A percentile compares a stretch with the other conserved stretches of the same genome.
Conservation (phyloP, 2,329 filamentous ascomycete species). For the Ophiocordyceps sinensis region DNA sequence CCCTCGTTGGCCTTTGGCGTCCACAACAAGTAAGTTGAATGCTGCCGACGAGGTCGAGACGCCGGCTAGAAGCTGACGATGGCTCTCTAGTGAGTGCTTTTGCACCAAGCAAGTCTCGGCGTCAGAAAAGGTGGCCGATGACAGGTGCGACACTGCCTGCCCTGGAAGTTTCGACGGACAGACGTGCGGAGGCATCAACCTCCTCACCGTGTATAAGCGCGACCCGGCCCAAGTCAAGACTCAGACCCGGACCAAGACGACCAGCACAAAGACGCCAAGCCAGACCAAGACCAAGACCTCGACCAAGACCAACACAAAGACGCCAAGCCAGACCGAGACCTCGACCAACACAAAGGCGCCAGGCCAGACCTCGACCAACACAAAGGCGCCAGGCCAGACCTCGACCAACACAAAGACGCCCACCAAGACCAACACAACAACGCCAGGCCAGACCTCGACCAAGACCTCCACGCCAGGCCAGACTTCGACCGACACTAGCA, state of each 20-base stretch:
- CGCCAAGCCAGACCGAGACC: too few species aligned
- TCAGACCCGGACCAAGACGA: neutral
- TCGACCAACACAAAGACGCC: too few species aligned
- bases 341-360: too few species aligned
- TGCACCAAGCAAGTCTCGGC: conserved; percentile 11
- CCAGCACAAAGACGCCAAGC: too few species aligned
- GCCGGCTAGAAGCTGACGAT: conserved; percentile 1
- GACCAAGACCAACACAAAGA: too few species aligned
- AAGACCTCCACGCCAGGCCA: too few species aligned
- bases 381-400: too few species aligned
- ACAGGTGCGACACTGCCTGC: conserved; percentile 13
- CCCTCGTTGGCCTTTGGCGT: conserved; percentile 12
- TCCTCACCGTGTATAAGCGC: neutral
- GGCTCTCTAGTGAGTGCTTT: conserved; percentile 13
- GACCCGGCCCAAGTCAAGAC: neutral
- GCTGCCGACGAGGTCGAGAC: neutral
- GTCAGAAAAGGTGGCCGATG: conserved; percentile 2
- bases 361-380: too few species aligned
- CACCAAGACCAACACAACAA: too few species aligned
- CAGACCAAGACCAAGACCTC: too few species aligned
- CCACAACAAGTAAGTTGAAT: conserved; percentile 8
- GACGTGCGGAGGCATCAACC: conserved; percentile 4
- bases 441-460: too few species aligned
- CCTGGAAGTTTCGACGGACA: conserved; percentile 10
- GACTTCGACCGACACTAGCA: neutral